Evolutionary conservation across 495 filamentous ascomycete species (phyloP).

Genomic region (Aspergillus nidulans): DNA sequence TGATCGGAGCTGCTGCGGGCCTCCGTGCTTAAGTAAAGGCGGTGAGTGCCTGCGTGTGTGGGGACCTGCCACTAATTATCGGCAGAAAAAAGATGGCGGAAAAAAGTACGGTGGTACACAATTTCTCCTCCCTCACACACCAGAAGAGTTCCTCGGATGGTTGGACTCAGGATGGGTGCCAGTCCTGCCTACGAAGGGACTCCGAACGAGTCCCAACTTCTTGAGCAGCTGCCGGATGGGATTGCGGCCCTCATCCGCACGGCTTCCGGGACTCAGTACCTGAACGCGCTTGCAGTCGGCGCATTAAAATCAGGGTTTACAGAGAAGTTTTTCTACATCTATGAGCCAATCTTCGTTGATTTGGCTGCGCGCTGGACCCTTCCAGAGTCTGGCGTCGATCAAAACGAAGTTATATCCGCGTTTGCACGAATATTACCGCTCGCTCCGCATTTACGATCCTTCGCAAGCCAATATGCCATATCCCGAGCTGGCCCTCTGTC

Average conservation of each 20-base stretch:
- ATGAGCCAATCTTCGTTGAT: conserved; percentile 71
- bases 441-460: conserved; percentile 60
- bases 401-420: conserved; percentile 56
- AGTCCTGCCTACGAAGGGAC: conserved; percentile 43
- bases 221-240: conserved; percentile 59
- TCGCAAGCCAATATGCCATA: conserved; percentile 43
- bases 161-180: conserved; percentile 39
- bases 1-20: conserved; percentile 26
- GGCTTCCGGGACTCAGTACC: conserved; percentile 58
- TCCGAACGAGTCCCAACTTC: conserved; percentile 41
- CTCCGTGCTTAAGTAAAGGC: conserved; percentile 30
- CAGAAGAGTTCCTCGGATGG: conserved; percentile 33
- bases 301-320: conserved; percentile 64
- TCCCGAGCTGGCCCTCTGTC: conserved; percentile 40
- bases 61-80: conserved; percentile 27
- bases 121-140: conserved; percentile 23
- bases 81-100: conserved; percentile 34
- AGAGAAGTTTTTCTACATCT: conserved; percentile 62
- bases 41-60: conserved; percentile 25
- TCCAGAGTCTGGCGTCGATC: conserved; percentile 39
- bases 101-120: conserved; percentile 27
- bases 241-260: conserved; percentile 59
- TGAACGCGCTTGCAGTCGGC: conserved; percentile 62
- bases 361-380: conserved; percentile 70
- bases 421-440: conserved; percentile 78